These are phyloP conservation scores for Pythium brassicae DNA, from an alignment of 352 stramenopile species.

Conservation along the genomic window DNA sequence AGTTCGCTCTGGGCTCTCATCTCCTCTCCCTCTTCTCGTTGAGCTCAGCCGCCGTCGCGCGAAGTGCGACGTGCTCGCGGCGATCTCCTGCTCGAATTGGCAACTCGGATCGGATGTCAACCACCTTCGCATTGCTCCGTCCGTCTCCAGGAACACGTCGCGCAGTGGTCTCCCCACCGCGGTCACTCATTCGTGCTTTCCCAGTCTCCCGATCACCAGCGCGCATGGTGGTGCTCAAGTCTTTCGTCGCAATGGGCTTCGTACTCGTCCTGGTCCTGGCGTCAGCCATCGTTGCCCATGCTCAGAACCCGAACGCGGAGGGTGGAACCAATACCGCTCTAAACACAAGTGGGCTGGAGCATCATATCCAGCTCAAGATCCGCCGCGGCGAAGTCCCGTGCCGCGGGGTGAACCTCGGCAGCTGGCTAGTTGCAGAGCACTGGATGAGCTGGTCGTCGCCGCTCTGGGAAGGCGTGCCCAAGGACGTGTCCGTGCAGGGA, in stretches of 20 bases:
- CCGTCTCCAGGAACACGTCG: too few relatives aligned
- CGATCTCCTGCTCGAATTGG: too few relatives aligned
- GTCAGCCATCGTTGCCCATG: neutral
- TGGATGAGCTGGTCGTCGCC: constrained; percentile 21
- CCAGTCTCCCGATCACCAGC: neutral
- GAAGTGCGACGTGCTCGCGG: too few relatives aligned
- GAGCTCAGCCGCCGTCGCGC: too few relatives aligned
- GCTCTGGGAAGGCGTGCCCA: constrained; percentile 13
- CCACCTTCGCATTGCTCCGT: too few relatives aligned
- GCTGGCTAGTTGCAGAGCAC: constrained; percentile 25
- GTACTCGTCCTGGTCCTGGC: neutral
- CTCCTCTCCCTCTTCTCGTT: too few relatives aligned
- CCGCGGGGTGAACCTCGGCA: constrained; percentile 26
- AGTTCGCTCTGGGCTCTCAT: too few relatives aligned
- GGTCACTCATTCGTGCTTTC: neutral
- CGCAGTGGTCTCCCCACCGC: too few relatives aligned
- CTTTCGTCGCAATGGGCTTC: neutral
- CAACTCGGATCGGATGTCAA: too few relatives aligned
- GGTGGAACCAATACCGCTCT: too few relatives aligned
- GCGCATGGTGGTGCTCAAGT: neutral
- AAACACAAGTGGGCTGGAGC: too few relatives aligned
- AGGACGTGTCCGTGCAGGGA: constrained; percentile 6
- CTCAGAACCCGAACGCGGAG: neutral
- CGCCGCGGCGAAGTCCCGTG: constrained; percentile 15
- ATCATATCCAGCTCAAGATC: constrained; percentile 23